Evolutionary conservation across 352 stramenopile species (phyloP), one percentile per base, ranked within the genome.

Genomic region (Globisporangium radiosum): DNA sequence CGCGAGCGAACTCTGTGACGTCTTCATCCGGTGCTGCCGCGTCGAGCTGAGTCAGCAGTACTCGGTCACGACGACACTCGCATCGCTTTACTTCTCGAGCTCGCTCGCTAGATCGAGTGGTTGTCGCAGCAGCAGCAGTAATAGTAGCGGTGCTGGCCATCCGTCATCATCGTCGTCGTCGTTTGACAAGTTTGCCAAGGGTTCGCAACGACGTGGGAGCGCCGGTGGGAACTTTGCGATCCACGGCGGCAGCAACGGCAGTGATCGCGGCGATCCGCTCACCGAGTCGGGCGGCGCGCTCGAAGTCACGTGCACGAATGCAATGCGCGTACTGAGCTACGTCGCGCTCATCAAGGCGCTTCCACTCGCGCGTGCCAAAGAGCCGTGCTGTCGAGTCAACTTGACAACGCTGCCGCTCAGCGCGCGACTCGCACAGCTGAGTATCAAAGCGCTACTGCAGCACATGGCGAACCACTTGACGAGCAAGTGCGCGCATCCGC

Each of bases 401-500:
- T 66, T 61, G 25, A 37, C 49, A 6, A 47, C 44, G 25, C 50
- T 57, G 42, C 33, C 7, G 2, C 47, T 52, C 15, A 76, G 53
- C n/a, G 61, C 37, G 1, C 72, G 76, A 47, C 53, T 87, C 15
- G 73, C 64, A 0, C 56, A 73, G 1, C 56, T 71, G 39, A 70
- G 60, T 5, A 19, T 88, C 10, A 87, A 91, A 63, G 65, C 80
- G 0, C 69, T 87, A 33, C 52, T 87, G 4, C 76, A 91, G 47
- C 76, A 82, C 45, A 70, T 82, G 1, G 73, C 71, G 0, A 73
- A 81, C 25, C 66, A 80, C 59, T 40, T 87, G 19, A 66, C 64
- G 55, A 59, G 68, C 17, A 62, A 65, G 62, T 48, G 55, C 39
- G 55, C 52, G 2, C 4, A 50, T n/a, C 47, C 33, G 39, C 40